phyloP scores from a whole-genome alignment of 768 basidiomycete species.

The Boletus subcaerulescens region DNA sequence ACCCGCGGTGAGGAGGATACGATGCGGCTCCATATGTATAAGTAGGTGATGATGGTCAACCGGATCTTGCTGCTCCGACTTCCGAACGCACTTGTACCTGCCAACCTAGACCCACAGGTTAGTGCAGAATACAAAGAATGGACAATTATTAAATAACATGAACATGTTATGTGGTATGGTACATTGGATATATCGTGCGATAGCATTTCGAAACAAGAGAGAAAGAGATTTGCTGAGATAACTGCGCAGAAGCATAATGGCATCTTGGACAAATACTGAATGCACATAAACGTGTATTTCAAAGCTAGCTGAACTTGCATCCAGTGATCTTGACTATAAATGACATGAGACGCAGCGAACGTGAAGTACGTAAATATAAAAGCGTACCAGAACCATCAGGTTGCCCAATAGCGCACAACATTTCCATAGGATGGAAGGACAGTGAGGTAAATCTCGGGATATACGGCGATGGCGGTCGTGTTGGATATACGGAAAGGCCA shows the following conservation, averaged over 20 bases:
- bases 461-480: constrained; percentile 56
- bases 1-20: constrained; percentile 39
- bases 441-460: constrained; percentile 64
- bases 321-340: constrained; percentile 54
- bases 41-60: too few species aligned
- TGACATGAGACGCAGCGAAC: constrained; percentile 1
- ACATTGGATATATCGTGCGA: constrained; percentile 18
- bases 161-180: constrained; percentile 7
- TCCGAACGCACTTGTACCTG: not conserved
- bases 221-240: constrained; percentile 16
- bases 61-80: not conserved
- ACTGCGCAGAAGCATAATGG: not conserved
- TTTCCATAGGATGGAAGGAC: constrained; percentile 82
- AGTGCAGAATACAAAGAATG: too few species aligned
- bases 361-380: not conserved
- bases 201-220: constrained; percentile 6
- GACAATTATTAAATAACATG: constrained; percentile 1
- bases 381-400: constrained; percentile 62
- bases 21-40: not conserved
- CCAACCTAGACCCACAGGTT: too few species aligned
- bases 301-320: constrained; percentile 44
- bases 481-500: constrained; percentile 52
- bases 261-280: not conserved
- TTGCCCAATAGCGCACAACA: constrained; percentile 74
- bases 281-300: not conserved